phyloP scores from a whole-genome alignment of 371 early-diverging fungal species.

The Dichotomocladium elegans region DNA sequence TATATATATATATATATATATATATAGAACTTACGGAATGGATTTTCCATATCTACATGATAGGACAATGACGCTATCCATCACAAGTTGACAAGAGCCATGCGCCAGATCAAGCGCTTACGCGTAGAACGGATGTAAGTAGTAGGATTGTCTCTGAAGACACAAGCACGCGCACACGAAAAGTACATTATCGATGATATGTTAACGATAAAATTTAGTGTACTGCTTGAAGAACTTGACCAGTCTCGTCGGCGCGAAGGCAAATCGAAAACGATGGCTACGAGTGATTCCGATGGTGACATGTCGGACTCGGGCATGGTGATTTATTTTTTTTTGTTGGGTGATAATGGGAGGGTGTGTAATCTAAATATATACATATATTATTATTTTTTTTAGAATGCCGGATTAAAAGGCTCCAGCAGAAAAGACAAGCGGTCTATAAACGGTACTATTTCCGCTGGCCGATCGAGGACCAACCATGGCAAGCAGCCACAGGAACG shows the following conservation, averaged over 20 bases:
- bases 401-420: no score
- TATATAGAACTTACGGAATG: not conserved
- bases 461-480: not conserved
- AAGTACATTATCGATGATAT: no score
- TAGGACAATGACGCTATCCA: constrained; percentile 32
- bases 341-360: not conserved
- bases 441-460: no score
- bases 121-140: constrained; percentile 45
- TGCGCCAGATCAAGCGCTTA: constrained; percentile 42
- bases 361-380: no score
- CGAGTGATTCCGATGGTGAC: constrained; percentile 4
- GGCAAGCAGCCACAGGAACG: constrained; percentile 13
- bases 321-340: no score
- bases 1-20: no score
- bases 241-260: constrained; percentile 7
- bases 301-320: constrained; percentile 30
- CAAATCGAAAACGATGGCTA: not conserved
- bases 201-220: no score
- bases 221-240: constrained; percentile 24
- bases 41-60: not conserved
- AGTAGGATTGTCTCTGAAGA: not conserved
- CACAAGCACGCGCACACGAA: not conserved
- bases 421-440: not conserved
- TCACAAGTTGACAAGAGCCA: constrained; percentile 24
- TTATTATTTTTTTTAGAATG: no score